These are phyloP conservation scores for Cornus kousa DNA, from an alignment of 148 eudicot genomes.

Conservation along the genomic window DNA sequence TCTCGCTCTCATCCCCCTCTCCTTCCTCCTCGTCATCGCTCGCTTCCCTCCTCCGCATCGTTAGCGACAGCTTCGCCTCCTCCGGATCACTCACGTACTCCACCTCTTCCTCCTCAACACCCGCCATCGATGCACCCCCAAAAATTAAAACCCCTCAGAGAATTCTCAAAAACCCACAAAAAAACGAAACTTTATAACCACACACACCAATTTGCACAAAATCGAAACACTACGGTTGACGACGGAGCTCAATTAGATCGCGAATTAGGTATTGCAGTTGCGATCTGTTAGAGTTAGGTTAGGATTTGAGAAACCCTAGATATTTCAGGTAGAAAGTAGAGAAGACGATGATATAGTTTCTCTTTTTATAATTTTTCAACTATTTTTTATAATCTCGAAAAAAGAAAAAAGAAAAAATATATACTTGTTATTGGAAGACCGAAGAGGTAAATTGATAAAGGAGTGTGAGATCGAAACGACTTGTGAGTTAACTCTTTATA, in stretches of 20 bases:
- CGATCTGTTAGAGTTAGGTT: conserved; percentile 3
- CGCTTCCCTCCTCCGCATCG: conserved; percentile 72
- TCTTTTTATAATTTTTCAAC: too few species aligned
- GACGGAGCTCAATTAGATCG: conserved; percentile 6
- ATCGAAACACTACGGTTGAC: conserved; percentile 5
- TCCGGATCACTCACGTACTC: conserved; percentile 98
- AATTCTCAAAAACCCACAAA: background rate
- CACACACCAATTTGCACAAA: background rate
- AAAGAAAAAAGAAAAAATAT: too few species aligned
- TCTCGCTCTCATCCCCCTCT: conserved; percentile 22
- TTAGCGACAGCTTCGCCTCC: conserved; percentile 67
- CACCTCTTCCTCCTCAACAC: conserved; percentile 38
- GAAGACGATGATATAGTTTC: too few species aligned
- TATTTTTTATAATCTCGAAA: too few species aligned
- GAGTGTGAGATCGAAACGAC: too few species aligned
- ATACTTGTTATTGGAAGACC: too few species aligned
- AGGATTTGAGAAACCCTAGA: conserved; percentile 5
- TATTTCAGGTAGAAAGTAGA: background rate
- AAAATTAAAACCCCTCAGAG: conserved; percentile 7
- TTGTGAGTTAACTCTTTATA: too few species aligned
- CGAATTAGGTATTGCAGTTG: background rate
- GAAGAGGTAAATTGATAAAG: too few species aligned
- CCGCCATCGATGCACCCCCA: conserved; percentile 20
- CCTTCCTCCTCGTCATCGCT: conserved; percentile 77
- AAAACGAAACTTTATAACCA: background rate